Percentiles rank a stretch among this genome's conserved stretches.
These are phyloP conservation scores for Actinidia chinensis DNA, from an alignment of 179 eudicot genomes.

Conservation along the genomic window DNA sequence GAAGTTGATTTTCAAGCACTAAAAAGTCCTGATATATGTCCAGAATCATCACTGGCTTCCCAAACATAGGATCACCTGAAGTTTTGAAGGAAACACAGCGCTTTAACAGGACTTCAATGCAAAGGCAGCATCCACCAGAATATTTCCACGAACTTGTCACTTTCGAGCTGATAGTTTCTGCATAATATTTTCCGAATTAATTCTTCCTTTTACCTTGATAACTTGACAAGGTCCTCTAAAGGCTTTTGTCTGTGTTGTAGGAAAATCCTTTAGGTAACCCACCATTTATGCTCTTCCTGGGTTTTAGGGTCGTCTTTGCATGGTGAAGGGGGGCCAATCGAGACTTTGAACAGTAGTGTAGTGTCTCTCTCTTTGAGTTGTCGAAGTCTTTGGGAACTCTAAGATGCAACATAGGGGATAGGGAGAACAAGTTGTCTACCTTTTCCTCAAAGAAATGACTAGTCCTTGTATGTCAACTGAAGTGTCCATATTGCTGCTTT, in stretches of 20 bases:
- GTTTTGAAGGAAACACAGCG: too few species aligned
- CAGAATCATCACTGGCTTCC: too few species aligned
- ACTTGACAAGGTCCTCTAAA: conserved; percentile 21
- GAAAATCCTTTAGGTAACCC: neutral
- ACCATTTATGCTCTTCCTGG: neutral
- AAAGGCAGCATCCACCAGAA: conserved; percentile 15
- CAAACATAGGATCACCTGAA: too few species aligned
- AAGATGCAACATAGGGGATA: neutral
- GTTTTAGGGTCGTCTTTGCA: neutral
- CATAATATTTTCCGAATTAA: conserved; percentile 29
- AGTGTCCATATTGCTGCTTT: too few species aligned
- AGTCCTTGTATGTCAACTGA: neutral
- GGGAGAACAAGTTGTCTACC: neutral
- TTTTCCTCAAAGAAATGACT: neutral
- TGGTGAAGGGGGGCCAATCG: conserved; percentile 1
- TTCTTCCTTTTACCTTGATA: conserved; percentile 26
- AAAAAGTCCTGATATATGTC: too few species aligned
- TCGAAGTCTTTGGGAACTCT: neutral
- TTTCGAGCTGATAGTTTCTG: conserved; percentile 21
- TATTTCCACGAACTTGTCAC: conserved; percentile 29
- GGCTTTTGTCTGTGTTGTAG: conserved; percentile 17
- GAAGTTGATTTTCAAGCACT: too few species aligned
- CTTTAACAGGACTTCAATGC: conserved; percentile 33
- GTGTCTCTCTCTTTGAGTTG: neutral
- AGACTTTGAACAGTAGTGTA: neutral